Conservation (phyloP, 352 stramenopile genomes). For the Phytophthora podocarpi region DNA sequence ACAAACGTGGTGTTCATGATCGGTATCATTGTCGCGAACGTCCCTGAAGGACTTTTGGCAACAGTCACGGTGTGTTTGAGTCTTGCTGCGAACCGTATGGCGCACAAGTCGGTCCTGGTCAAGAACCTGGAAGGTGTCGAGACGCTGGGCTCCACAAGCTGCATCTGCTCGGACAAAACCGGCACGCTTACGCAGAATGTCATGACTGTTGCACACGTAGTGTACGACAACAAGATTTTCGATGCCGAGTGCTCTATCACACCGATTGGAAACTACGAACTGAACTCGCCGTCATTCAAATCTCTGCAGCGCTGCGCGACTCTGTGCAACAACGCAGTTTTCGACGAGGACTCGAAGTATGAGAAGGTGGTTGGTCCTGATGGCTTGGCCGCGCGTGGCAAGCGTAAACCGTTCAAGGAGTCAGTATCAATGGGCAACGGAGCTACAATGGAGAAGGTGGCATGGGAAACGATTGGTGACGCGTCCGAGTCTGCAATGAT, state of each 20-base stretch:
- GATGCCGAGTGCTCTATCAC: slow-evolving; percentile 82
- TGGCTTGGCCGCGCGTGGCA: slow-evolving; percentile 48
- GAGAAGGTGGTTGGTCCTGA: slow-evolving; percentile 54
- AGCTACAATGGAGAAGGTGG: slow-evolving; percentile 50
- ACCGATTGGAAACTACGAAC: slow-evolving; percentile 57
- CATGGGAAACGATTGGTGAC: slow-evolving; percentile 77
- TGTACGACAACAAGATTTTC: slow-evolving; percentile 81
- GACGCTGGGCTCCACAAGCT: slow-evolving; percentile 91
- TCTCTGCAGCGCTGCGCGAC: slow-evolving; percentile 84
- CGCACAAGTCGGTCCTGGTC: slow-evolving; percentile 91
- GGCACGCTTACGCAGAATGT: slow-evolving; percentile 94
- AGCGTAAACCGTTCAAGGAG: slow-evolving; percentile 66
- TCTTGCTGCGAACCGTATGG: slow-evolving; percentile 90
- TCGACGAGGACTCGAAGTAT: slow-evolving; percentile 75
- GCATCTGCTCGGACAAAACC: slow-evolving; percentile 94
- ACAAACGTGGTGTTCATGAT: slow-evolving; percentile 93
- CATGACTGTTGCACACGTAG: slow-evolving; percentile 92
- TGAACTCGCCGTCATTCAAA: slow-evolving; percentile 53
- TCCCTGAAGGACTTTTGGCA: slow-evolving; percentile 91
- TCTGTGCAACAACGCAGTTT: slow-evolving; percentile 89
- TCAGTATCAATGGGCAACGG: slow-evolving; percentile 48
- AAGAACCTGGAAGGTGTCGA: slow-evolving; percentile 95
- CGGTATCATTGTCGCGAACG: slow-evolving; percentile 95
- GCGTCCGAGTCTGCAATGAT: slow-evolving; percentile 87
- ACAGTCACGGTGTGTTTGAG: slow-evolving; percentile 94